phyloP scores from a whole-genome alignment of 306 rosid species.

The Pyrus betulifolia region DNA sequence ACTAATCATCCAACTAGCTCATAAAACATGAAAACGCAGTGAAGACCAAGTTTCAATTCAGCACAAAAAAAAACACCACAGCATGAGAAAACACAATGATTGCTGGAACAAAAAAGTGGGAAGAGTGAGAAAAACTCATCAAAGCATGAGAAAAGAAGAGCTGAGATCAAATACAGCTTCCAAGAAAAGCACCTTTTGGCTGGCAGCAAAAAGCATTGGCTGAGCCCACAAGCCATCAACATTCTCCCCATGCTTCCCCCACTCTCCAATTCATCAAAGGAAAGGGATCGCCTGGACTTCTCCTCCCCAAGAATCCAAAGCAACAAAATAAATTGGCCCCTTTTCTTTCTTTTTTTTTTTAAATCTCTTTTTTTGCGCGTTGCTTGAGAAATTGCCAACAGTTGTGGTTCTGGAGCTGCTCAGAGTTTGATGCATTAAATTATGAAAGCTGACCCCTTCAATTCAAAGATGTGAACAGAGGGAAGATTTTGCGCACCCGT shows the following conservation, averaged over 20 bases:
- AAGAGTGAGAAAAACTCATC: constrained; percentile 34
- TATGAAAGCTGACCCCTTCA: constrained; percentile 29
- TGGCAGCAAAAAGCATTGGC: constrained; percentile 25
- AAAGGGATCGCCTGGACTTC: constrained; percentile 29
- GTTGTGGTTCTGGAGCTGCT: background rate
- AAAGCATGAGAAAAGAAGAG: constrained; percentile 10
- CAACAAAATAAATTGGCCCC: constrained; percentile 10
- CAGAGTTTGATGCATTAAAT: constrained; percentile 39
- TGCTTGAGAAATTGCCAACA: constrained; percentile 16
- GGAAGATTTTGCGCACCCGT: constrained; percentile 7
- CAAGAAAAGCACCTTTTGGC: constrained; percentile 47
- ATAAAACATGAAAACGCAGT: constrained; percentile 16
- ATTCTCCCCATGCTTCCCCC: constrained; percentile 27
- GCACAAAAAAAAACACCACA: constrained; percentile 16
- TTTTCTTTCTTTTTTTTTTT: constrained; percentile 12
- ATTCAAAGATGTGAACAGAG: constrained; percentile 27
- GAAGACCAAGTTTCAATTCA: constrained; percentile 24
- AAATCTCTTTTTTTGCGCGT: background rate
- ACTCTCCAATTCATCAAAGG: constrained; percentile 31
- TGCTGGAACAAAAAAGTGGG: constrained; percentile 24
- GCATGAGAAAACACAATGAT: constrained; percentile 26
- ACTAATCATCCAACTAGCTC: constrained; percentile 8
- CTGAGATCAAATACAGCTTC: constrained; percentile 15
- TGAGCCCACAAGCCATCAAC: constrained; percentile 73
- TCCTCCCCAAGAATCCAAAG: constrained; percentile 70